Conservation (phyloP, 2,329 filamentous ascomycete genomes). For the Apiospora rasikravindrae region DNA sequence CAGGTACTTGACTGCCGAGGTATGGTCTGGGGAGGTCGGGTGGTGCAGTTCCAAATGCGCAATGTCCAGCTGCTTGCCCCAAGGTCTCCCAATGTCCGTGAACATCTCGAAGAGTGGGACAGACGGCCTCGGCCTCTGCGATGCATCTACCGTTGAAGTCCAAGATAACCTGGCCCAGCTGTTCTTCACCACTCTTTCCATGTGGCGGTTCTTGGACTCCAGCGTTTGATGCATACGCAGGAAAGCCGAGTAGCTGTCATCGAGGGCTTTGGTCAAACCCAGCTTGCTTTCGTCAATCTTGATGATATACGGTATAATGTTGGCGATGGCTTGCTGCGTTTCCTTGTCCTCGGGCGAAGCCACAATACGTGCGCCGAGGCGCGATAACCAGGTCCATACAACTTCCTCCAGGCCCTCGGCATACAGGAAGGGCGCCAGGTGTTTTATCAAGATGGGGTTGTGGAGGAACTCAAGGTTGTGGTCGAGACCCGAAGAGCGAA, state of each 20-base stretch:
- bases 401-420: conserved; percentile 57
- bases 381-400: conserved; percentile 58
- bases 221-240: conserved; percentile 52
- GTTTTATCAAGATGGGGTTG: conserved; percentile 43
- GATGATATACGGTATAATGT: conserved; percentile 47
- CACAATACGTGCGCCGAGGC: conserved; percentile 36
- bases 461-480: conserved; percentile 51
- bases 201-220: conserved; percentile 39
- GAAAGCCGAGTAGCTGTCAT: conserved; percentile 55
- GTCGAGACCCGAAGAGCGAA: conserved; percentile 56
- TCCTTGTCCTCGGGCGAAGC: conserved; percentile 26
- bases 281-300: conserved; percentile 39
- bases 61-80: conserved; percentile 49
- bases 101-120: conserved; percentile 58
- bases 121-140: conserved; percentile 50
- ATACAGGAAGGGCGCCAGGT: conserved; percentile 56
- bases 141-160: conserved; percentile 57
- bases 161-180: conserved; percentile 57
- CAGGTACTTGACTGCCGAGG: conserved; percentile 54
- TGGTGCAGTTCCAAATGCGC: conserved; percentile 63
- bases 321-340: conserved; percentile 36
- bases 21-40: conserved; percentile 54
- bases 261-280: conserved; percentile 45
- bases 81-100: conserved; percentile 50
- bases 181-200: conserved; percentile 43